Conservation (phyloP, 148 eudicot genomes). For the Rhododendron vialii region DNA sequence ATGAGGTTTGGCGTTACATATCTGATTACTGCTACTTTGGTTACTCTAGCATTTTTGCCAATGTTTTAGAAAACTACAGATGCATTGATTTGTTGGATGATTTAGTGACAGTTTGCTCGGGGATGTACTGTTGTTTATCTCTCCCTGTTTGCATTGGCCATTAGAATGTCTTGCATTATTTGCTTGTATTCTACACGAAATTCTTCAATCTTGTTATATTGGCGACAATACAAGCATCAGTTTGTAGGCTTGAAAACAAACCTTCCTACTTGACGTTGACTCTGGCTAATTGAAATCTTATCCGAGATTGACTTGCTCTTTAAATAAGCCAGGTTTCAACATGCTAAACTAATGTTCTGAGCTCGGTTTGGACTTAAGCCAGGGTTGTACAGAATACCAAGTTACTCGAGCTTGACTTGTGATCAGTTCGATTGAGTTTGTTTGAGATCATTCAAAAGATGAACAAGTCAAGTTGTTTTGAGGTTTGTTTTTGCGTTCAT, state of each 20-base stretch:
- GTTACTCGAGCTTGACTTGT: neutral
- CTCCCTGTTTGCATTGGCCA: neutral
- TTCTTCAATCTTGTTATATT: neutral
- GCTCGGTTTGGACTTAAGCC: neutral
- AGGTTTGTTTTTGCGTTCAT: neutral
- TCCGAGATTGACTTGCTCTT: neutral
- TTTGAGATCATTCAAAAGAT: neutral
- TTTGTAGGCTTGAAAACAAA: neutral
- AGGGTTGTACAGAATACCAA: neutral
- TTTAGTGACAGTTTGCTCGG: neutral
- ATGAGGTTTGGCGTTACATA: neutral
- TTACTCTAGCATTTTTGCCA: neutral
- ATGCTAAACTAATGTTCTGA: neutral
- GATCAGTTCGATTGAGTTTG: neutral
- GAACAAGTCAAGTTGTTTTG: neutral
- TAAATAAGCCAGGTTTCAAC: neutral
- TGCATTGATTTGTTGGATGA: neutral
- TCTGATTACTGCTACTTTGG: neutral
- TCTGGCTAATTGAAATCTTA: neutral
- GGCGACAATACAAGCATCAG: neutral
- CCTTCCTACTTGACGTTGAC: neutral
- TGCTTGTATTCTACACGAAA: neutral
- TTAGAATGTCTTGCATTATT: neutral
- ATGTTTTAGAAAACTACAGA: neutral
- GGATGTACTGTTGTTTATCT: neutral